Base-by-base conservation (phyloP, 2,329 filamentous ascomycete genomes). In the Penicillium concentricum region DNA sequence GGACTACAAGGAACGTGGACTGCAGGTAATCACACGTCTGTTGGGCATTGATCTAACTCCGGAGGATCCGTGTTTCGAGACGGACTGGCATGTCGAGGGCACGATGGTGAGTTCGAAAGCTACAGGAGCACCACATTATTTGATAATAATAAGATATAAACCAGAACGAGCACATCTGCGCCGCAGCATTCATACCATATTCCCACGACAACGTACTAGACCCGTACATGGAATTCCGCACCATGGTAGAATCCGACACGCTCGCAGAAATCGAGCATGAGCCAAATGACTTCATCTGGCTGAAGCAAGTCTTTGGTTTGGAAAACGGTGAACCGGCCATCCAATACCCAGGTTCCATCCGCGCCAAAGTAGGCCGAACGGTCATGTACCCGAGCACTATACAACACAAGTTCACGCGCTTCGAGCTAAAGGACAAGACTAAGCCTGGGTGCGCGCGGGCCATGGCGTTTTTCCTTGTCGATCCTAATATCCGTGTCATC, bases 21-120 rank as follows among this genome's bases (percentile, higher is more conserved):
- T 88, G 4, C 86, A 89, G 62, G 70, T 89, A 35, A 84, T 89
- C 48, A 80, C 87, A 32, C 87, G 88, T 65, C 75, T 89, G 61
- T 79, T 83, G 1, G 81, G 78, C 35, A 82, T 87, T 49, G 77
- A 86, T 41, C 74, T 88, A 0, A 84, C 79, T 0, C 86, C 86
- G 0, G 81, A 83, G 18, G 79, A 83, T 2, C 82, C 85, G 0
- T 65, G 66, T 0, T 88, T 84, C 60, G 69, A 72, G 0, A 81
- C 81, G 16, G 61, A 67, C 5, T 77, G 72, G 73, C 71, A 77
- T 59, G 67, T 83, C 2, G 83, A 85, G 60, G 82, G 83, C 3
- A 67, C 69, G 48, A 69, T 74, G 69, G 73, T 74, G 59, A 63
- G 62, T 55, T 10, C 7, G 38, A 38, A 32, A 20, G 32, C 15